phyloP scores from a whole-genome alignment of 2,329 filamentous ascomycete genomes.

The Ophiocordyceps robertsii region DNA sequence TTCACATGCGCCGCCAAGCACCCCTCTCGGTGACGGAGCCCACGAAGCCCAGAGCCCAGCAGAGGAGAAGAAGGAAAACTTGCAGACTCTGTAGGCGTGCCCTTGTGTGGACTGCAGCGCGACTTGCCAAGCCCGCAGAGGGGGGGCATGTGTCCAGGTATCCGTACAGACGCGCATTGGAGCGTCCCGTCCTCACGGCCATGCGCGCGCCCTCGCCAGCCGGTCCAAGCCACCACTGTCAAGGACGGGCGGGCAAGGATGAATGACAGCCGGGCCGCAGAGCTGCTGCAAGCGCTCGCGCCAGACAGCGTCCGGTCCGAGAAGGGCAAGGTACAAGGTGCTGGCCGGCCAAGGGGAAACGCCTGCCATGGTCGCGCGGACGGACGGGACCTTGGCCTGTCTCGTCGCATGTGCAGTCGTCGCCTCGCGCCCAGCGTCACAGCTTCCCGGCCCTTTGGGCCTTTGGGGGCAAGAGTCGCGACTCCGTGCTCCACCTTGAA shows the following conservation, averaged over 20 bases:
- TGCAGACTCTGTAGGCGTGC: background rate
- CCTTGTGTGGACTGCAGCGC: too few species aligned
- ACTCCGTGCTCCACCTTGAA: slow-evolving; percentile 1
- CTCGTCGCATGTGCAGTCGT: too few species aligned
- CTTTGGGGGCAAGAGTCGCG: background rate
- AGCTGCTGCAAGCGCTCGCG: background rate
- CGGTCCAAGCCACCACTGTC: too few species aligned
- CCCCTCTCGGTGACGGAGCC: too few species aligned
- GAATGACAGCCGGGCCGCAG: background rate
- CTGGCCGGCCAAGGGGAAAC: background rate
- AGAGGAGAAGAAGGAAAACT: background rate
- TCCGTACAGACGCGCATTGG: too few species aligned
- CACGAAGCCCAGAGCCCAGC: background rate
- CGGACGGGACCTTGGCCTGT: too few species aligned
- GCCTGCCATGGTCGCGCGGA: background rate
- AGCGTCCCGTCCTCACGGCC: too few species aligned
- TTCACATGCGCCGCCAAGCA: too few species aligned
- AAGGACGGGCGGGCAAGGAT: too few species aligned
- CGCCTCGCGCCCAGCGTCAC: background rate
- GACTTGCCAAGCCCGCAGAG: too few species aligned
- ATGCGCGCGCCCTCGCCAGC: too few species aligned
- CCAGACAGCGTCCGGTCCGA: background rate
- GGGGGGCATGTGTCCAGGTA: too few species aligned
- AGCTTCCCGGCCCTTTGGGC: background rate
- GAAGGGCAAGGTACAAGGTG: background rate